Percentiles rank a stretch among this genome's conserved stretches.
These are phyloP conservation scores for Saururus chinensis DNA, from an alignment of 164 flowering plant species.

Conservation along the genomic window DNA sequence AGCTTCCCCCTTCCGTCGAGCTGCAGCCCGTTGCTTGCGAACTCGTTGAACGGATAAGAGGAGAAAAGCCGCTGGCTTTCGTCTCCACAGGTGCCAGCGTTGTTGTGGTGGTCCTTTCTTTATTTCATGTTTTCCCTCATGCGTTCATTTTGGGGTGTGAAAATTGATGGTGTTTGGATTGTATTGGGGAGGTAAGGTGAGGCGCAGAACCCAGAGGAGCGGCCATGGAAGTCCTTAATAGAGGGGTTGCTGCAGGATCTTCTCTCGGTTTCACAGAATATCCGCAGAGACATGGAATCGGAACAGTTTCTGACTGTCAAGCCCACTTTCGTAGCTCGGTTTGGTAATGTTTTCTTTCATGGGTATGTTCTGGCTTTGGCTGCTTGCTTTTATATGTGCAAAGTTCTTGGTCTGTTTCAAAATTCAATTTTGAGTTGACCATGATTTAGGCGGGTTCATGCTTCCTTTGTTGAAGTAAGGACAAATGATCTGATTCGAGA, in stretches of 20 bases:
- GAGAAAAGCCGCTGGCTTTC: slow-evolving; percentile 26
- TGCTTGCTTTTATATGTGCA: too few relatives aligned
- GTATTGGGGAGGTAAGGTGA: slow-evolving; percentile 9
- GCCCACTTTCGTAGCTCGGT: too few relatives aligned
- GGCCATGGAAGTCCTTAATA: slow-evolving; percentile 10
- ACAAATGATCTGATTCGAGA: too few relatives aligned
- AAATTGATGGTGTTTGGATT: slow-evolving; percentile 1
- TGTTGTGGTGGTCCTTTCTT: not conserved
- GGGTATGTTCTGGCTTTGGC: too few relatives aligned
- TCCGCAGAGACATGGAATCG: too few relatives aligned
- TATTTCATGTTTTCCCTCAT: not conserved
- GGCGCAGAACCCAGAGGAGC: not conserved
- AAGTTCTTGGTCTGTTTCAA: too few relatives aligned
- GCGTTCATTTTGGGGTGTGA: not conserved
- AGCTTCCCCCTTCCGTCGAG: slow-evolving; percentile 16
- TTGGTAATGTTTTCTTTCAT: too few relatives aligned
- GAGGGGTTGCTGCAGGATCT: slow-evolving; percentile 22
- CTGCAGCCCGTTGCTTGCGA: slow-evolving; percentile 27
- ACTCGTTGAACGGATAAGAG: slow-evolving; percentile 13
- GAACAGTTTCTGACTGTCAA: too few relatives aligned
- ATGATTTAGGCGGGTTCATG: too few relatives aligned
- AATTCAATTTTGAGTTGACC: too few relatives aligned
- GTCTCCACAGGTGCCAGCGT: slow-evolving; percentile 19
- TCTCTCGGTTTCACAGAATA: slow-evolving; percentile 16
- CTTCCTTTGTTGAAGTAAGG: too few relatives aligned